Evolutionary conservation across 805 yeast genomes (phyloP).

Genomic region (Saturnispora sanitii): DNA sequence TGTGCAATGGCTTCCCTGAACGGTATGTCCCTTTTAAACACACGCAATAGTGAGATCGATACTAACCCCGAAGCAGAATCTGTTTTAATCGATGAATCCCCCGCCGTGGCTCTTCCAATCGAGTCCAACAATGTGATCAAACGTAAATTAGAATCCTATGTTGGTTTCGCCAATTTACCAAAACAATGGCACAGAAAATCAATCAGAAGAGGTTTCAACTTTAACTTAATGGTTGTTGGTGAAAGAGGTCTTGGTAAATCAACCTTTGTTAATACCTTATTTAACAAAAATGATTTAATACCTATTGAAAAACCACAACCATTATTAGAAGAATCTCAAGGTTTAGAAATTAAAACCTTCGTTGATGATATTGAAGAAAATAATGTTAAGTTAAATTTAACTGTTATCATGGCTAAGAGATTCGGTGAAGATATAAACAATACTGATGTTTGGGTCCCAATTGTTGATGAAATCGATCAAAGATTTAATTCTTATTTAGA

Average conservation of each 20-base stretch:
- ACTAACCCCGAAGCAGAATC: background rate
- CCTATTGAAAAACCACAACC: conserved; percentile 15
- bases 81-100: background rate
- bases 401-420: conserved; percentile 85
- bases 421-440: conserved; percentile 87
- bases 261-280: conserved; percentile 84
- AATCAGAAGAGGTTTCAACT: conserved; percentile 76
- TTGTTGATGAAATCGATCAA: conserved; percentile 76
- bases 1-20: conserved; percentile 6
- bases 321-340: conserved; percentile 27
- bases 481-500: conserved; percentile 87
- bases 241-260: conserved; percentile 90
- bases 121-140: conserved; percentile 44
- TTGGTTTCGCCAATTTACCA: conserved; percentile 95
- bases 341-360: conserved; percentile 41
- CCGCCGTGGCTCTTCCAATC: conserved; percentile 16
- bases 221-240: conserved; percentile 85
- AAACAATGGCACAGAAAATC: conserved; percentile 98
- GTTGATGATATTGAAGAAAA: conserved; percentile 80
- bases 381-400: conserved; percentile 78
- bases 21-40: conserved; percentile 2
- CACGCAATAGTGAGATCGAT: background rate
- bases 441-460: conserved; percentile 76
- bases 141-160: conserved; percentile 82
- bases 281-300: conserved; percentile 51